Conservation (phyloP, 2,329 filamentous ascomycete genomes). For the Fusarium agapanthi region DNA sequence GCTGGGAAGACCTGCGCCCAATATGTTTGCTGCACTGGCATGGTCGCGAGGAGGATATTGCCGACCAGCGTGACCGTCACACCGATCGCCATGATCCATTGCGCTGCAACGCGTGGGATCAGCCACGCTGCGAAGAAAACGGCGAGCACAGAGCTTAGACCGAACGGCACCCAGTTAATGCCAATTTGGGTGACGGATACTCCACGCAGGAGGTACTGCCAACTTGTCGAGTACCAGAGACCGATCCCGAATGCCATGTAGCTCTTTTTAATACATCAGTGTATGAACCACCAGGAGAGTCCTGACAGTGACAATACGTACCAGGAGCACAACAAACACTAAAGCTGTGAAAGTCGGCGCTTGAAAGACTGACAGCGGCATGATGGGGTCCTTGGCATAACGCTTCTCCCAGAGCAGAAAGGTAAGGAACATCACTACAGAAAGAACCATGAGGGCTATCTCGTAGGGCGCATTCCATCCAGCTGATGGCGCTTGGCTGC, state of each 20-base stretch:
- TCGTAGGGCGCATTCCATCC: slow-evolving; percentile 56
- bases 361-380: slow-evolving; percentile 56
- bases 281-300: fast-evolving
- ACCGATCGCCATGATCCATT: slow-evolving; percentile 58
- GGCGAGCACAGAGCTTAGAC: background rate
- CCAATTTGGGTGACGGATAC: slow-evolving; percentile 43
- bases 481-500: slow-evolving; percentile 51
- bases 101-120: slow-evolving; percentile 55
- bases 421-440: slow-evolving; percentile 40
- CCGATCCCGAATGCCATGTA: slow-evolving; percentile 60
- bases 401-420: slow-evolving; percentile 55
- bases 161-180: background rate
- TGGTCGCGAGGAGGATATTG: slow-evolving; percentile 47
- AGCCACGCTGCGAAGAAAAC: slow-evolving; percentile 49
- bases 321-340: slow-evolving; percentile 53
- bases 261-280: slow-evolving; percentile 13
- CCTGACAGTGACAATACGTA: fast-evolving
- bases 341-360: slow-evolving; percentile 55
- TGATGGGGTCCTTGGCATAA: slow-evolving; percentile 52
- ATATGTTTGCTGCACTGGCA: slow-evolving; percentile 55
- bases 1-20: slow-evolving; percentile 53
- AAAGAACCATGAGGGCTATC: slow-evolving; percentile 50
- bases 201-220: slow-evolving; percentile 54
- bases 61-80: slow-evolving; percentile 24
- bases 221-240: slow-evolving; percentile 58